Evolutionary conservation across 2,329 filamentous ascomycete genomes (phyloP).

Genomic region (Polytolypa hystricis): DNA sequence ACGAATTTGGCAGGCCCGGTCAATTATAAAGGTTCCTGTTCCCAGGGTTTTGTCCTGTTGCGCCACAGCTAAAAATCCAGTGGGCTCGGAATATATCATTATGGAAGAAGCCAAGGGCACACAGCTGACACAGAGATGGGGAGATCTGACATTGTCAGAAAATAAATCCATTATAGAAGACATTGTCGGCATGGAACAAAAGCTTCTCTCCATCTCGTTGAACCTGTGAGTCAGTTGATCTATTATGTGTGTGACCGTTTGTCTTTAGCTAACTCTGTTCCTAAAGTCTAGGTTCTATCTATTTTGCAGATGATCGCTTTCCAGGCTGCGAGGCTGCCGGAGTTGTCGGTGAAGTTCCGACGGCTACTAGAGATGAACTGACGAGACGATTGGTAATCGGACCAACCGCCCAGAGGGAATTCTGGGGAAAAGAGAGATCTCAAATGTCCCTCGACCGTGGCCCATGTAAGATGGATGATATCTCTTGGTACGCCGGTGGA

Average conservation of each 20-base stretch:
- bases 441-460: constrained; percentile 27
- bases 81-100: constrained; percentile 16
- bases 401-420: constrained; percentile 15
- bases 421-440: constrained; percentile 25
- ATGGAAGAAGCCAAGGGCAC: constrained; percentile 22
- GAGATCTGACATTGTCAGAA: constrained; percentile 15
- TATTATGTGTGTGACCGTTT: no score
- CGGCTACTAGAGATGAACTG: constrained; percentile 22
- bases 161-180: constrained; percentile 20
- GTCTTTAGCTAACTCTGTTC: neutral
- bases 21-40: constrained; percentile 10
- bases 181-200: constrained; percentile 9
- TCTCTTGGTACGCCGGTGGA: no score
- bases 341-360: neutral
- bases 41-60: constrained; percentile 10
- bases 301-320: constrained; percentile 1
- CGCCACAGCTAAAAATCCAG: constrained; percentile 14
- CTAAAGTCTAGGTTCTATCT: neutral
- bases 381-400: constrained; percentile 26
- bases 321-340: neutral
- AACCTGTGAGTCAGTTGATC: constrained; percentile 3
- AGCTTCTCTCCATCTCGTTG: constrained; percentile 9
- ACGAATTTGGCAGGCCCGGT: neutral
- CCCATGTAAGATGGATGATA: constrained; percentile 24
- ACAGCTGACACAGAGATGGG: constrained; percentile 20